Conservation (phyloP, 2,329 filamentous ascomycete species). For the Venturia nashicola region DNA sequence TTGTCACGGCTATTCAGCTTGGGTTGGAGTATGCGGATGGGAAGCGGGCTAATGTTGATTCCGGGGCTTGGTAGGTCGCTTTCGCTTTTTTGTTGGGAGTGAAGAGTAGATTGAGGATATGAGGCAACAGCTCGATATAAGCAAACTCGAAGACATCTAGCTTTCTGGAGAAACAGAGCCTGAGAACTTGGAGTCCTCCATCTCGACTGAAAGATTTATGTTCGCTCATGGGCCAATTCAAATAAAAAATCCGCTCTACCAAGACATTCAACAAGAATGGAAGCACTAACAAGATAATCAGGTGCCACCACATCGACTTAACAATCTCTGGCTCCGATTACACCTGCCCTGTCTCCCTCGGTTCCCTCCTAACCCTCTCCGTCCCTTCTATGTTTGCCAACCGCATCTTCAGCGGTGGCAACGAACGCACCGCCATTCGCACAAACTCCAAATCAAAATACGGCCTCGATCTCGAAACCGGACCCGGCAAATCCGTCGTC, state of each 20-base stretch:
- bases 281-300: neutral
- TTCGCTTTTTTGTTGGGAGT: neutral
- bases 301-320: conserved; percentile 2
- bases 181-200: too few species aligned
- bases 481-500: neutral
- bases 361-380: neutral
- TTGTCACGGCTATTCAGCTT: conserved; percentile 2
- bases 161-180: too few species aligned
- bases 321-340: neutral
- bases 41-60: conserved; percentile 1
- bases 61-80: neutral
- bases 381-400: neutral
- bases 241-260: too few species aligned
- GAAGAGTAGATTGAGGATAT: neutral
- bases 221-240: too few species aligned
- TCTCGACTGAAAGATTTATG: too few species aligned
- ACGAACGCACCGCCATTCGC: conserved; percentile 1
- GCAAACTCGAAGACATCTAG: too few species aligned
- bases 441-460: conserved; percentile 1
- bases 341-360: neutral
- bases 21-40: neutral
- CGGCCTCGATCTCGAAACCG: neutral
- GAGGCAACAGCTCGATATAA: too few species aligned
- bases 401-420: conserved; percentile 1
- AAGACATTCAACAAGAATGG: neutral